Base-by-base conservation (phyloP, 2,329 filamentous ascomycete species). In the Colletotrichum phormii region DNA sequence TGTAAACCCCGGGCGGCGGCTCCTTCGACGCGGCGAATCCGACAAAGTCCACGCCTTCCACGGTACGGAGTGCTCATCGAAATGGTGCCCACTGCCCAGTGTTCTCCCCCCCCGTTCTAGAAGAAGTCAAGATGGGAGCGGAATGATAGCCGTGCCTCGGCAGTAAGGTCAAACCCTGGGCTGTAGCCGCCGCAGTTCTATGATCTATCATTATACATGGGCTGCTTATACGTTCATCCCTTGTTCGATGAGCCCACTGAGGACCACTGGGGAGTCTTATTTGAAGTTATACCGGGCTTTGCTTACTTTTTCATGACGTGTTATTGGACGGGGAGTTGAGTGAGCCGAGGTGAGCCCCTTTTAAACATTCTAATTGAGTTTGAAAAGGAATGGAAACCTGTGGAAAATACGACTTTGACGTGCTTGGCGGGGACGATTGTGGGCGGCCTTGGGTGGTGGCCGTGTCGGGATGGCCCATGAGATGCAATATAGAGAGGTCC, bases 21-120 rank as follows among this genome's bases (percentile, higher is more conserved):
- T n/a, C 59, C 59, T 51, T n/a, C 22, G 46, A 24, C 22, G 46
- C 70, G 59, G 65, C 37, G 51, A 72, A 46, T 18, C 65, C 65
- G 70, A 72, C 18, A 64, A 51, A 51, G 33, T 60, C 42, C 42
- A 46, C 42, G 18, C 42, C 42, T 46, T 46, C 42, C 42, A 46
- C 18, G 42, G 42, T 46, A 46, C 26, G 26, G 26, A 26, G 26
- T 26, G 26, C 42, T 4, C 18, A 46, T n/a, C 42, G 42, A 46
- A 46, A 8, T 15, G 5, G 26, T 26, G 26, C 26, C 4, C 26
- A 26, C 2, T 46, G 8, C 42, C 42, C 42, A 46, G 13, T 3
- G 35, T 13, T 46, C 8, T 46, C 15, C 1, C n/a, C 15, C 42
- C 15, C 42, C 26, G 26, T 46, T 46, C 42, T 46, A 46, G 42